phyloP scores from a whole-genome alignment of 2,329 filamentous ascomycete species.

The Hypoxylon sp. region DNA sequence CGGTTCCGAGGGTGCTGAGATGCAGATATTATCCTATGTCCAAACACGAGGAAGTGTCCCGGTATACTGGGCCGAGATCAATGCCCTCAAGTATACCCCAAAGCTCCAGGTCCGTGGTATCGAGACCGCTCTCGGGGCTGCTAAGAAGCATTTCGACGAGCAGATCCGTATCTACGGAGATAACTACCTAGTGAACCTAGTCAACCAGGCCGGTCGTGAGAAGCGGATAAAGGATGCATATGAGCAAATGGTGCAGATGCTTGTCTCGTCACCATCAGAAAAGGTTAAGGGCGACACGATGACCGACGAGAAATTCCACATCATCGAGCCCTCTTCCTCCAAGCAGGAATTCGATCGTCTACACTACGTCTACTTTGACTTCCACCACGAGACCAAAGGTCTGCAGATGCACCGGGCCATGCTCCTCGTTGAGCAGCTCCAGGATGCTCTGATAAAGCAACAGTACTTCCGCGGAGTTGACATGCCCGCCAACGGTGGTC shows the following conservation, averaged over 20 bases:
- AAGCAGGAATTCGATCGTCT: constrained; percentile 80
- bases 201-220: constrained; percentile 96
- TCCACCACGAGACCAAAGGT: constrained; percentile 97
- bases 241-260: constrained; percentile 85
- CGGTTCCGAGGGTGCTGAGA: constrained; percentile 75
- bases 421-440: constrained; percentile 85
- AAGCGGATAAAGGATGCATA: constrained; percentile 92
- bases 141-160: constrained; percentile 90
- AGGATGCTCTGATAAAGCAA: constrained; percentile 81
- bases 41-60: constrained; percentile 97
- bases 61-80: constrained; percentile 96
- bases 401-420: constrained; percentile 93
- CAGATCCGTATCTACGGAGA: constrained; percentile 95
- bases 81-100: constrained; percentile 91
- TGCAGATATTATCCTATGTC: constrained; percentile 93
- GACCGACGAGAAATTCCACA: constrained; percentile 84
- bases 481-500: constrained; percentile 80
- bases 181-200: constrained; percentile 96
- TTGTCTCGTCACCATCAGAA: constrained; percentile 79
- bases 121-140: constrained; percentile 83
- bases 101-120: constrained; percentile 89
- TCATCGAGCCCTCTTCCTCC: constrained; percentile 75
- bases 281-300: constrained; percentile 73
- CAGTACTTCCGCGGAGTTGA: constrained; percentile 95
- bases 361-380: constrained; percentile 99